Evolutionary conservation across 176 grass and related monocot species (phyloP), one percentile per base, ranked within the genome.

Genomic region (Leersia perrieri): DNA sequence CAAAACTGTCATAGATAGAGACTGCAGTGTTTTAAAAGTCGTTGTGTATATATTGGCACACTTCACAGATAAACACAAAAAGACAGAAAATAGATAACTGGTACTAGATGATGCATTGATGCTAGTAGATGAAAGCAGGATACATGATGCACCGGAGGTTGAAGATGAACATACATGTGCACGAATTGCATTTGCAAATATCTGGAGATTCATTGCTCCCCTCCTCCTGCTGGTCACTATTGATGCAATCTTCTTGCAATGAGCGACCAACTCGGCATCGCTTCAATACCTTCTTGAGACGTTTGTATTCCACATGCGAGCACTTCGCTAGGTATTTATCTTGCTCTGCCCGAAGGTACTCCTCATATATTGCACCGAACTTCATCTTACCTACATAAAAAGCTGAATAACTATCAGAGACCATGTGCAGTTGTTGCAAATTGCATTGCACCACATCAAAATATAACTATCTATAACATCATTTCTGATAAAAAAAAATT

Each of bases 221-320:
- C 5, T 85, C 70, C 30, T 76, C 63, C 34, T 83, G 53, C 30
- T 84, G 68, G 20, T 82, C 60, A 62, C 4, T 33, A 69, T 58
- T 66, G 61, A 30, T 60, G 39, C 25, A 60, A 75, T 90, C 68
- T 70, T 73, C 88, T 74, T 83, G 75, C 25, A 81, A 26, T 67
- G 79, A 77, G 16, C 88, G 88, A 66, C 80, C 86, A 73, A 81
- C 58, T 60, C 82, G 75, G 23, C 91, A 94, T 74, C 33, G 85
- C 88, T 94, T 94, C 79, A 94, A 63, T 25, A 94, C 88, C 75
- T 90, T 94, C 71, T 94, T 94, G 22, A 94, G 88, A 44, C 83
- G 88, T 78, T 90, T 94, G 70, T 94, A 94, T 77, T 94, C 82
- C 25, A 94, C 79, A 68, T 80, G 88, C 30, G 88, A 90, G 82